phyloP scores from a whole-genome alignment of 768 basidiomycete genomes.

The Mycena leptocephala region DNA sequence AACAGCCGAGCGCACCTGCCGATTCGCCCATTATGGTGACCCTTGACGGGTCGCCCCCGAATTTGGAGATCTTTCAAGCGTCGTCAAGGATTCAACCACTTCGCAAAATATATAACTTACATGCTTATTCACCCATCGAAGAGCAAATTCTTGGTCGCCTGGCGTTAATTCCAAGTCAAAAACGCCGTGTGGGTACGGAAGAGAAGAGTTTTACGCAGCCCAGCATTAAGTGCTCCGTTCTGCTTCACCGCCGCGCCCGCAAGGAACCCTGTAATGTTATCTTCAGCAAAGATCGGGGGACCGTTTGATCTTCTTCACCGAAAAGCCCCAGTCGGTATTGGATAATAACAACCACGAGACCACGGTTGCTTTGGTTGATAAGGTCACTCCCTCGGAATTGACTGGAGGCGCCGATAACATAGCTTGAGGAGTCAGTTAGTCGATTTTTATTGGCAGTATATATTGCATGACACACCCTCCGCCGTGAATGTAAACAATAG shows the following conservation, averaged over 20 bases:
- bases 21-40: slow-evolving; percentile 44
- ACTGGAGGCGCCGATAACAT: background rate
- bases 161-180: background rate
- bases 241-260: slow-evolving; percentile 43
- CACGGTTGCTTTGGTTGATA: slow-evolving; percentile 10
- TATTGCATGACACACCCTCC: slow-evolving; percentile 40
- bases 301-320: no score
- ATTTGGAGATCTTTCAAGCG: slow-evolving; percentile 15
- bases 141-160: slow-evolving; percentile 44
- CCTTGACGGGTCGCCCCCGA: slow-evolving; percentile 36
- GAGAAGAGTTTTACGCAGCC: background rate
- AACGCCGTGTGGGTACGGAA: background rate
- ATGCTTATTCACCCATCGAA: slow-evolving; percentile 49
- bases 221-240: slow-evolving; percentile 28
- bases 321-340: slow-evolving; percentile 27
- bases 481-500: slow-evolving; percentile 38
- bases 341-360: no score
- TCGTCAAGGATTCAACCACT: no score
- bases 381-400: slow-evolving; percentile 22
- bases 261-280: slow-evolving; percentile 44
- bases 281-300: no score
- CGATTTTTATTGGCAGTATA: no score
- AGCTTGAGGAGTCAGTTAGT: no score
- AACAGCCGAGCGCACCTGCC: slow-evolving; percentile 17
- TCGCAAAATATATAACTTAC: no score